These are phyloP conservation scores for Boletus subcaerulescens DNA, from an alignment of 768 basidiomycete species.

Conservation along the genomic window DNA sequence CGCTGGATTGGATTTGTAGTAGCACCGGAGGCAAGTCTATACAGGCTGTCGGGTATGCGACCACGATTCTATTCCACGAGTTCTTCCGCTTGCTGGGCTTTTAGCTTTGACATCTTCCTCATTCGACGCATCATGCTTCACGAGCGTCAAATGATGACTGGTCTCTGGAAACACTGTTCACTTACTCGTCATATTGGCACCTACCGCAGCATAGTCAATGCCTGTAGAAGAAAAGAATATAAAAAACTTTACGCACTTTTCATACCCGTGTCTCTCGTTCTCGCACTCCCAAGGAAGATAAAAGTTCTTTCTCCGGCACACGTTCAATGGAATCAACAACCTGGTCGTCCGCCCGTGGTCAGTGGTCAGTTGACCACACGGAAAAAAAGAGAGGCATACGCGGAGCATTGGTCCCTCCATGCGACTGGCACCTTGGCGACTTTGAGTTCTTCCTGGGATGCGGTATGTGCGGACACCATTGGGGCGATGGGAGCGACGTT, in stretches of 20 bases:
- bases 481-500: not conserved
- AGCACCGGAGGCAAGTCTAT: constrained; percentile 7
- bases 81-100: constrained; percentile 44
- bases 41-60: constrained; percentile 13
- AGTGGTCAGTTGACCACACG: not conserved
- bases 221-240: not conserved
- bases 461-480: constrained; percentile 74
- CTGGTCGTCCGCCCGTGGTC: constrained; percentile 36
- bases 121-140: constrained; percentile 82
- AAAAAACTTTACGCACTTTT: constrained; percentile 54
- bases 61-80: constrained; percentile 29
- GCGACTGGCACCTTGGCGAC: constrained; percentile 68
- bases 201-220: constrained; percentile 37
- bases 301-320: constrained; percentile 71
- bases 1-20: not conserved
- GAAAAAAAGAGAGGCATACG: constrained; percentile 50
- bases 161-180: constrained; percentile 17
- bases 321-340: constrained; percentile 81
- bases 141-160: not conserved
- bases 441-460: constrained; percentile 83
- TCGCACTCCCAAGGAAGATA: constrained; percentile 95
- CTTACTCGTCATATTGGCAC: constrained; percentile 95
- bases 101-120: constrained; percentile 78
- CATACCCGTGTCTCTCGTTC: constrained; percentile 81
- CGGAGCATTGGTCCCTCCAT: constrained; percentile 89